Conservation (phyloP, 2,329 filamentous ascomycete species). For the Plectosphaerella sp. region DNA sequence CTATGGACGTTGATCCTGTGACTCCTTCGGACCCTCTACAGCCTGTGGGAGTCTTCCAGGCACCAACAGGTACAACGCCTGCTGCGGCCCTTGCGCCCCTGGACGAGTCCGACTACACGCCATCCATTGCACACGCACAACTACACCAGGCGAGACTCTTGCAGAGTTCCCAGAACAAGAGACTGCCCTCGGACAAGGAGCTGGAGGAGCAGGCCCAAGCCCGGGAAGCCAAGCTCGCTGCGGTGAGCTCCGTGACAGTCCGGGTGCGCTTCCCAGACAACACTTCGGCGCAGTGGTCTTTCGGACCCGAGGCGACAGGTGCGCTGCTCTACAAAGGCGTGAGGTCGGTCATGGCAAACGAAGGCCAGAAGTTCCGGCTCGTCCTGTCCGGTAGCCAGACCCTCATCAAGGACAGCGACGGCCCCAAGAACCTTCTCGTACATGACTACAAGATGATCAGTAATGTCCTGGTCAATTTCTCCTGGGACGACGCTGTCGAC, state of each 20-base stretch:
- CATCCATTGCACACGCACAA: slow-evolving; percentile 70
- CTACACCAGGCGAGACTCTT: slow-evolving; percentile 66
- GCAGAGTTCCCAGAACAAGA: slow-evolving; percentile 62
- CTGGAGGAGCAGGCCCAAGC: slow-evolving; percentile 65
- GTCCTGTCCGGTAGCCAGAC: slow-evolving; percentile 55
- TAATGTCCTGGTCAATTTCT: slow-evolving; percentile 69
- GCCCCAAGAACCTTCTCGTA: slow-evolving; percentile 57
- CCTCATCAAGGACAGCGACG: slow-evolving; percentile 40
- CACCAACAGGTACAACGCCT: slow-evolving; percentile 70
- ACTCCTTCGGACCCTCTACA: slow-evolving; percentile 29
- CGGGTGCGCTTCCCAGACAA: slow-evolving; percentile 88
- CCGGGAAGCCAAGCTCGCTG: slow-evolving; percentile 60
- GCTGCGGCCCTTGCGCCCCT: slow-evolving; percentile 64
- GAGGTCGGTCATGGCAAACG: slow-evolving; percentile 61
- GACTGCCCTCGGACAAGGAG: slow-evolving; percentile 79
- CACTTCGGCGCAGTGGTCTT: slow-evolving; percentile 68
- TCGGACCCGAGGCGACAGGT: slow-evolving; percentile 65
- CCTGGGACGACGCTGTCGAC: slow-evolving; percentile 66
- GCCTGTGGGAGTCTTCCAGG: slow-evolving; percentile 69
- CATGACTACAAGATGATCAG: slow-evolving; percentile 66
- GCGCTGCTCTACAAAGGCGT: slow-evolving; percentile 72
- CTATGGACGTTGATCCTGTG: slow-evolving; percentile 21
- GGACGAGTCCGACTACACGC: slow-evolving; percentile 72
- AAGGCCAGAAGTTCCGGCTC: slow-evolving; percentile 66
- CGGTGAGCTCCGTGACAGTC: slow-evolving; percentile 65